These are phyloP conservation scores for Penicillium ucsense DNA, from an alignment of 495 filamentous ascomycete genomes.

Conservation along the genomic window DNA sequence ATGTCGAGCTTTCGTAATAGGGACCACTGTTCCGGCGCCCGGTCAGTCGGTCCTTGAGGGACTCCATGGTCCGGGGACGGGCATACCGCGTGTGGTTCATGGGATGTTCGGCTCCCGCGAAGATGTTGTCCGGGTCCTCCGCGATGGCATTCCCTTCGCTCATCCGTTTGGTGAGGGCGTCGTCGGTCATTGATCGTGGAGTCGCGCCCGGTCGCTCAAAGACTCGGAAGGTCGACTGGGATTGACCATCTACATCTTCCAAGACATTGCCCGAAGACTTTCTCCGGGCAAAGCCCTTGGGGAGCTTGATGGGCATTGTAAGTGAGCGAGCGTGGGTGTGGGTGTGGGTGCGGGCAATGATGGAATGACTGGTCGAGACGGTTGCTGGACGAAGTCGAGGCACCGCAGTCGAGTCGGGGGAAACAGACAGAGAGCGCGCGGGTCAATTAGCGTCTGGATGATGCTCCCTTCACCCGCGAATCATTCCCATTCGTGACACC, in stretches of 20 bases:
- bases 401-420: no score
- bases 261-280: constrained; percentile 59
- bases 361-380: no score
- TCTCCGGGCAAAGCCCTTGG: constrained; percentile 53
- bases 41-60: constrained; percentile 24
- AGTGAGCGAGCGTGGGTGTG: no score
- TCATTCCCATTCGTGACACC: constrained; percentile 3
- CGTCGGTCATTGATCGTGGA: constrained; percentile 40
- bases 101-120: constrained; percentile 25
- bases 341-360: not conserved
- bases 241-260: constrained; percentile 42
- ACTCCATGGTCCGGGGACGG: constrained; percentile 10
- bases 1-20: constrained; percentile 52
- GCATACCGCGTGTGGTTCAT: constrained; percentile 35
- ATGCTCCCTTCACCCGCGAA: constrained; percentile 2
- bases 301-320: constrained; percentile 60
- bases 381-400: no score
- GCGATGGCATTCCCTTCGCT: constrained; percentile 29
- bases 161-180: constrained; percentile 32
- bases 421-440: no score
- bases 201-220: constrained; percentile 42
- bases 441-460: not conserved
- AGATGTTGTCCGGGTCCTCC: constrained; percentile 44
- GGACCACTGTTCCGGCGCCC: constrained; percentile 49
- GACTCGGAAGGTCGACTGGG: constrained; percentile 49